phyloP scores from a whole-genome alignment of 495 filamentous ascomycete species.

The Evernia prunastri region DNA sequence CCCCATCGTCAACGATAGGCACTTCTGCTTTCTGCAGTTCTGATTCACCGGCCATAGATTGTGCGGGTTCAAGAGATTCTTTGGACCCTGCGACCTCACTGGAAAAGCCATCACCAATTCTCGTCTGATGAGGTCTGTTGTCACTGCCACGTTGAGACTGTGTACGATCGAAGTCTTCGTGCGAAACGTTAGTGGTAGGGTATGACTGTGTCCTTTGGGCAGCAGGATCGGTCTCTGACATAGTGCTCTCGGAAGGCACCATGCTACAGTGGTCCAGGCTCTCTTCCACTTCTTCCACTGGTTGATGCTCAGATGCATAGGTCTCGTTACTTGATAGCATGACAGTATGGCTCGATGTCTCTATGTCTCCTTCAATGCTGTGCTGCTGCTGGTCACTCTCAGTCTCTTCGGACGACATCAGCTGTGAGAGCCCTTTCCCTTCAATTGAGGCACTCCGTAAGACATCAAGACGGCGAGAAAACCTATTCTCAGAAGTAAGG shows the following conservation, averaged over 20 bases:
- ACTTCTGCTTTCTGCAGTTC: background rate
- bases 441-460: conserved; percentile 43
- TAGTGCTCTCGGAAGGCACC: background rate
- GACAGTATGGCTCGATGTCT: background rate
- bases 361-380: background rate
- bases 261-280: background rate
- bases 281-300: background rate
- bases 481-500: conserved; percentile 45
- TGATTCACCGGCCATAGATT: background rate
- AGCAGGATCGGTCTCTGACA: background rate
- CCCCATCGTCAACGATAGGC: conserved; percentile 16
- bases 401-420: conserved; percentile 35
- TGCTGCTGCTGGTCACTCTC: conserved; percentile 2
- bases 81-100: background rate
- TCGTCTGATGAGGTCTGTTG: background rate
- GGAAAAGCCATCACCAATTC: too few relatives aligned
- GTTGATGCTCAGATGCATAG: background rate
- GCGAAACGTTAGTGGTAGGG: background rate
- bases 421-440: conserved; percentile 54
- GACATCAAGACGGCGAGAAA: conserved; percentile 41
- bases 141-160: background rate
- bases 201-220: background rate
- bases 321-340: background rate
- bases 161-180: background rate
- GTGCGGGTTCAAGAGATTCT: background rate